Evolutionary conservation across 495 filamentous ascomycete genomes (phyloP).

Genomic region (Pseudomonodictys pantanalensis): DNA sequence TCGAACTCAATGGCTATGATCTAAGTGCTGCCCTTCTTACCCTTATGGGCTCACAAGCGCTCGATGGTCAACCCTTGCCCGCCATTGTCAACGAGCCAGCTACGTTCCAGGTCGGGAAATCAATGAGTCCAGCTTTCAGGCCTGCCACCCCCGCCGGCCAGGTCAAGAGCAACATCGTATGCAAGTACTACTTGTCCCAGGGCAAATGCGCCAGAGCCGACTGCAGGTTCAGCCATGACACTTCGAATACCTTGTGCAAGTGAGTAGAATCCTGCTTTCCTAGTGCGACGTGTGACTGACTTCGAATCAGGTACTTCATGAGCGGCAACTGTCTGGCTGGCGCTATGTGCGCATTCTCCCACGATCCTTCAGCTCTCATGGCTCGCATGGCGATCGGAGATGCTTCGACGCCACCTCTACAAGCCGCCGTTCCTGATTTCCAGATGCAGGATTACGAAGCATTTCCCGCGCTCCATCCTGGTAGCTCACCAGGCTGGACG

Average conservation of each 20-base stretch:
- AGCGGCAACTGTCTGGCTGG: conserved; percentile 95
- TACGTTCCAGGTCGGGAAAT: conserved; percentile 80
- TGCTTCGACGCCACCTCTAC: conserved; percentile 53
- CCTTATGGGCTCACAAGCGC: conserved; percentile 64
- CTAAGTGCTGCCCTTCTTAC: conserved; percentile 82
- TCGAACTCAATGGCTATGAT: conserved; percentile 89
- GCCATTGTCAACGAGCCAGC: conserved; percentile 25
- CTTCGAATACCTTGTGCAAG: conserved; percentile 97
- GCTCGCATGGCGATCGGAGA: conserved; percentile 44
- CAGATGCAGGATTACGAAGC: conserved; percentile 83
- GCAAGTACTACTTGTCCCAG: conserved; percentile 91
- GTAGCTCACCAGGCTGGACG: conserved; percentile 53
- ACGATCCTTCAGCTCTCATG: conserved; percentile 70
- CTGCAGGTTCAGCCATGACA: conserved; percentile 94
- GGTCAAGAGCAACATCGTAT: conserved; percentile 73
- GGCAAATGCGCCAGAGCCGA: conserved; percentile 92
- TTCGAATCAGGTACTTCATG: conserved; percentile 77
- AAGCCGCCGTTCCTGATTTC: conserved; percentile 59
- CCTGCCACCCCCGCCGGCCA: conserved; percentile 70
- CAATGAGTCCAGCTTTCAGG: conserved; percentile 72
- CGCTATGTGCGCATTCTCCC: conserved; percentile 92
- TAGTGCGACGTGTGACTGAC: conserved; percentile 2
- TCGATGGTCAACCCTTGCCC: conserved; percentile 27
- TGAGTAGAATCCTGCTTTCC: conserved; percentile 51
- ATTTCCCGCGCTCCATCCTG: conserved; percentile 77